phyloP scores from a whole-genome alignment of 371 early-diverging fungal species.

The Mucor indicus region DNA sequence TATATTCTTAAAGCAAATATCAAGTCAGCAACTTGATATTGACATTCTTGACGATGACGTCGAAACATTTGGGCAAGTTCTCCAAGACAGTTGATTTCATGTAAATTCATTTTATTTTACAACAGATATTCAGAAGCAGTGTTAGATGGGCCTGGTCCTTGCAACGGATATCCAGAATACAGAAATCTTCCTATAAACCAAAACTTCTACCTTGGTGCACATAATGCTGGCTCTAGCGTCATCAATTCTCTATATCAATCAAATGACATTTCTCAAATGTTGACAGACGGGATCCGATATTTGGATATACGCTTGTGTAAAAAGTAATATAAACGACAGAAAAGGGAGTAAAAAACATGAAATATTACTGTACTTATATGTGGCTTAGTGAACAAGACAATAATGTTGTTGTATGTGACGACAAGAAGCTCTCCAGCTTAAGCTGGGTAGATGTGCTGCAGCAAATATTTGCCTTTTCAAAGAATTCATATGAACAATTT shows the following conservation, averaged over 20 bases:
- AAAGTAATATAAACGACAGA: not conserved
- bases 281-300: constrained; percentile 27
- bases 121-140: no score
- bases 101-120: no score
- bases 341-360: not conserved
- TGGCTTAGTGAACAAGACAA: no score
- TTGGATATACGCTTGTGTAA: not conserved
- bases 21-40: no score
- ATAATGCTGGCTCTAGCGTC: constrained; percentile 10
- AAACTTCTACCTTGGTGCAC: constrained; percentile 35
- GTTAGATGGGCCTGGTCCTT: constrained; percentile 26
- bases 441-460: constrained; percentile 18
- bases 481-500: constrained; percentile 22
- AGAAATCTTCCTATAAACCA: constrained; percentile 31
- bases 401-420: no score
- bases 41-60: no score
- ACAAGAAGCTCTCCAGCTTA: no score
- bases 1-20: no score
- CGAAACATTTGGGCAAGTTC: no score
- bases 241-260: not conserved
- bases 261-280: constrained; percentile 16
- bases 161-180: constrained; percentile 37
- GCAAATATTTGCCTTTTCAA: constrained; percentile 21
- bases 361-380: no score
- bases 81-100: no score